Base-by-base conservation (phyloP, 2,329 filamentous ascomycete genomes). In the Fusarium sulawesiense region DNA sequence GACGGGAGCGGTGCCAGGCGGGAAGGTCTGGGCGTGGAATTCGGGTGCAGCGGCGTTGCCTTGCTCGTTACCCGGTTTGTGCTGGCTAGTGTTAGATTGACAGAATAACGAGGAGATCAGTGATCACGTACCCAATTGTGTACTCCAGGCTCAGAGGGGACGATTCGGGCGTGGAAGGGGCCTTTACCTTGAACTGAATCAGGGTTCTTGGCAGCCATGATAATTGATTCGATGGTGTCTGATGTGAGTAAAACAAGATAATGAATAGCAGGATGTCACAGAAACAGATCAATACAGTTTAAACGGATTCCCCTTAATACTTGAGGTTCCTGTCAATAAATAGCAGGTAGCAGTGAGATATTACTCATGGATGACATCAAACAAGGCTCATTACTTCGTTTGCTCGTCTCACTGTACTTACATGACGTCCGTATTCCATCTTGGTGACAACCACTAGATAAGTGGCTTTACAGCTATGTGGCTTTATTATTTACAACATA, bases 21-120 rank as follows among this genome's bases (percentile, higher is more conserved):
- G 50, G 2, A 46, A 56, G 11, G 50, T 47, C 30, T 60, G 12
- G 10, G 50, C 50, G 25, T 47, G 50, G 9, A 30, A 60, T 6
- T 57, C 56, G 4, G 56, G 51, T 8, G 2, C 8, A 3, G 50
- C 50, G 8, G n/a, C 56, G 9, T 60, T 60, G 4, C 56, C 56
- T 12, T 60, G 32, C 25, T 60, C 56, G 2, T 60, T 57, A 0
- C 56, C 56, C 8, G 41, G 50, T 9, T 60, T 60, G 6, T 60
- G 50, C 56, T 60, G 13, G 3, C 0, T 2, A 16, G 7, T 29
- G 4, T 12, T 23, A n/a, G 20, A 41, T 2, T 0, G 0, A 7
- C 6, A 3, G 1, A 14, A 10, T 9, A 25, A 6, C 2, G 3
- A 20, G 10, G 6, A 16, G 1, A 14, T 2, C 16, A 3, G 1